Evolutionary conservation across 179 eudicot genomes (phyloP).

Genomic region (Corrigiola litoralis): DNA sequence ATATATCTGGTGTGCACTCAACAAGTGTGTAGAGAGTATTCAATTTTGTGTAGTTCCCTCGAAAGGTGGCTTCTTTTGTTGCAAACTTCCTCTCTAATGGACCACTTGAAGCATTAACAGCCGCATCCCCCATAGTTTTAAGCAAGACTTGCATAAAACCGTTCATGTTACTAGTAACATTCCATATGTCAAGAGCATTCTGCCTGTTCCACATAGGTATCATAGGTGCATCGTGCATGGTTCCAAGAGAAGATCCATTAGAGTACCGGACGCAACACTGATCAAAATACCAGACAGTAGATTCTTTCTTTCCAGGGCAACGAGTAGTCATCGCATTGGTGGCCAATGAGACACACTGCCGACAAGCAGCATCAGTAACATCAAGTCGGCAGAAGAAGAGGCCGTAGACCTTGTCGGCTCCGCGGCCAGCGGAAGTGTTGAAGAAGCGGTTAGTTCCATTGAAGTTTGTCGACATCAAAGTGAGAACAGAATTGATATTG

Average conservation of each 20-base stretch:
- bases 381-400: slow-evolving; percentile 29
- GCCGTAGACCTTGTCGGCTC: slow-evolving; percentile 22
- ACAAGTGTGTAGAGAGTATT: slow-evolving; percentile 22
- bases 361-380: slow-evolving; percentile 13
- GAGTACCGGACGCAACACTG: slow-evolving; percentile 26
- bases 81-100: slow-evolving; percentile 16
- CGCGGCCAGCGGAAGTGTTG: slow-evolving; percentile 23
- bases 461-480: slow-evolving; percentile 19
- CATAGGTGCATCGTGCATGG: slow-evolving; percentile 30
- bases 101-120: slow-evolving; percentile 24
- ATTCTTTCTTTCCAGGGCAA: slow-evolving; percentile 24
- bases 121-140: slow-evolving; percentile 16
- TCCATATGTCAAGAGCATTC: slow-evolving; percentile 17
- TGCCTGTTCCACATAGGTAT: slow-evolving; percentile 33
- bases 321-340: slow-evolving; percentile 11
- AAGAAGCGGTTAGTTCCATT: slow-evolving; percentile 13
- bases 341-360: slow-evolving; percentile 23
- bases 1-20: slow-evolving; percentile 31
- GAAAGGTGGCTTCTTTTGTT: slow-evolving; percentile 17
- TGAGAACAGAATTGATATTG: slow-evolving; percentile 15
- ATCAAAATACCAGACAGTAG: slow-evolving; percentile 33
- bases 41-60: slow-evolving; percentile 12
- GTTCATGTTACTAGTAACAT: slow-evolving; percentile 14
- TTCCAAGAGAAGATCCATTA: slow-evolving; percentile 22
- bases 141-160: slow-evolving; percentile 25